A percentile compares a stretch with the other conserved stretches of the same genome.
Conservation (phyloP, 2,329 filamentous ascomycete genomes). For the Penicillium sp. region DNA sequence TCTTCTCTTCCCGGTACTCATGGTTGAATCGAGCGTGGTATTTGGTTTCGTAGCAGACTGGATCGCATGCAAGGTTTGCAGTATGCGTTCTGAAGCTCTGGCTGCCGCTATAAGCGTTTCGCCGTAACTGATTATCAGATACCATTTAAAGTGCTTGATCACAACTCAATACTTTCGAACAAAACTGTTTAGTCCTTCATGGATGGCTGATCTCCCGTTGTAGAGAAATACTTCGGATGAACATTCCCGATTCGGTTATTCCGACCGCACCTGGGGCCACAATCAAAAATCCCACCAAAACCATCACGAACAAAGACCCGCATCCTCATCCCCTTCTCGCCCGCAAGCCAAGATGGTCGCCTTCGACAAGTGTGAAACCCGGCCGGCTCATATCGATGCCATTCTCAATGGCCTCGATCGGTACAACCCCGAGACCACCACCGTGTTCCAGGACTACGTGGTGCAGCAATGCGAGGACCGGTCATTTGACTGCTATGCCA, state of each 20-base stretch:
- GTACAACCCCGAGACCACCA: slow-evolving; percentile 96
- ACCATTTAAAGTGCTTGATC: too few relatives aligned
- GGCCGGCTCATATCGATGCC: slow-evolving; percentile 82
- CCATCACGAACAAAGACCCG: slow-evolving; percentile 22
- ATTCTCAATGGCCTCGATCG: slow-evolving; percentile 97
- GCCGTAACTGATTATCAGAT: too few relatives aligned
- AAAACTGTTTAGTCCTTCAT: neutral
- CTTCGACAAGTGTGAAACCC: slow-evolving; percentile 83
- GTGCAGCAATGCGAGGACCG: slow-evolving; percentile 90
- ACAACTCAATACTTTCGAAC: too few relatives aligned
- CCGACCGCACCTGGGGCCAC: slow-evolving; percentile 19
- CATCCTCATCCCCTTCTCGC: slow-evolving; percentile 16
- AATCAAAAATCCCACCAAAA: slow-evolving; percentile 29
- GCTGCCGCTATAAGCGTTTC: too few relatives aligned
- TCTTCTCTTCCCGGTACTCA: too few relatives aligned
- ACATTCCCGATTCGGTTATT: slow-evolving; percentile 13
- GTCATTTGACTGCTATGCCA: slow-evolving; percentile 93
- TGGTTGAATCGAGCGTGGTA: too few relatives aligned
- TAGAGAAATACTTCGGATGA: slow-evolving; percentile 9
- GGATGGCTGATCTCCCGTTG: neutral
- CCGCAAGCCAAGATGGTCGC: slow-evolving; percentile 34
- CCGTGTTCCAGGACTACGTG: slow-evolving; percentile 89
- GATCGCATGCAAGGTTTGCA: neutral
- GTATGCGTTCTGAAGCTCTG: too few relatives aligned
- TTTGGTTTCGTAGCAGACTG: too few relatives aligned